Percentiles rank a stretch among this genome's conserved stretches.
These are phyloP conservation scores for Biscogniauxia sp. DNA, from an alignment of 2,329 filamentous ascomycete genomes.

Conservation along the genomic window DNA sequence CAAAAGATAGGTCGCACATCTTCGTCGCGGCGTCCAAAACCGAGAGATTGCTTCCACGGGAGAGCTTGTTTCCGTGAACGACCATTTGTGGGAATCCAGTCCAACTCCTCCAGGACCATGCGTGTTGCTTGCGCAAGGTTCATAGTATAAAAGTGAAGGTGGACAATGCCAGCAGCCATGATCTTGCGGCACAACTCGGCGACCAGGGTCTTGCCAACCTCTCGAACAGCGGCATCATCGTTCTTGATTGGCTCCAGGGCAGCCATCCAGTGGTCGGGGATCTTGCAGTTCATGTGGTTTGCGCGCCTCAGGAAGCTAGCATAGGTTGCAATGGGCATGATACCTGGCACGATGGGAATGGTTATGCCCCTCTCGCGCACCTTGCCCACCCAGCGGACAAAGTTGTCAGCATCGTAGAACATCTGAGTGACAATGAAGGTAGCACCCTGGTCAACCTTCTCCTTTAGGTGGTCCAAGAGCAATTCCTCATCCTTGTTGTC, in stretches of 20 bases:
- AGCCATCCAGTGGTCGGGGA: constrained; percentile 78
- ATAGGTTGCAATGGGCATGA: constrained; percentile 96
- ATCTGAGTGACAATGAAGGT: constrained; percentile 97
- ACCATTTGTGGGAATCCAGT: constrained; percentile 73
- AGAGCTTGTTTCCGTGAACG: constrained; percentile 84
- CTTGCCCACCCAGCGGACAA: constrained; percentile 84
- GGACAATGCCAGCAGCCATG: constrained; percentile 75
- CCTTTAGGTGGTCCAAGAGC: constrained; percentile 88
- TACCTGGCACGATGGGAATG: constrained; percentile 80
- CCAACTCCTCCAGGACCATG: constrained; percentile 89
- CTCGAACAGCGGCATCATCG: constrained; percentile 87
- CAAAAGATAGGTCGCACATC: constrained; percentile 98
- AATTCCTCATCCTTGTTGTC: constrained; percentile 85
- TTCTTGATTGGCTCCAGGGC: constrained; percentile 92
- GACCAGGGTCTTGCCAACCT: constrained; percentile 83
- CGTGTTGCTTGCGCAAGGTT: constrained; percentile 92
- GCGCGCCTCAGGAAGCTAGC: constrained; percentile 87
- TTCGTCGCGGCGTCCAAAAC: constrained; percentile 82
- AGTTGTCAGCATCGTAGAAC: constrained; percentile 98
- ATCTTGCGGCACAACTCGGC: constrained; percentile 88
- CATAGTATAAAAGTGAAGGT: constrained; percentile 99
- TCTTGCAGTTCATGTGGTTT: constrained; percentile 83
- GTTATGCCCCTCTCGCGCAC: constrained; percentile 82
- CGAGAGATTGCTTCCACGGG: constrained; percentile 94
- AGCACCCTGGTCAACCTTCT: constrained; percentile 92